Evolutionary conservation across 805 yeast genomes (phyloP), one percentile per base, ranked within the genome.

Genomic region (Barnettozyma californica): DNA sequence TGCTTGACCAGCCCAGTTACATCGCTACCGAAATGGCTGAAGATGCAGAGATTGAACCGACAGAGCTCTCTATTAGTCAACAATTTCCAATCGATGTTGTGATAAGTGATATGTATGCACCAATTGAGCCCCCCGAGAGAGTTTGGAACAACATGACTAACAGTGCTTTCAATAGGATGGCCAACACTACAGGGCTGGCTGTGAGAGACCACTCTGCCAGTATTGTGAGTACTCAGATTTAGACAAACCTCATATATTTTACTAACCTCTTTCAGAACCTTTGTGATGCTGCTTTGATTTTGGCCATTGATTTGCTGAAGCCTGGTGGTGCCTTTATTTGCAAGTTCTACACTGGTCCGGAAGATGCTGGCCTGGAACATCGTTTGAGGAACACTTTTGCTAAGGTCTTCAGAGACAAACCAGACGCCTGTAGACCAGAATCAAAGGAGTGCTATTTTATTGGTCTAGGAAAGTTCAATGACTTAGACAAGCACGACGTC

Each of bases 91-190:
- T 85, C 42, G 91, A 86, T 68, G 68, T 84, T 20, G 78, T 86
- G 43, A 59, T 86, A 45, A 85, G 92, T 70, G 95, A 87, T 71
- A 86, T 86, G 95, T 85, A 84, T 74, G 92, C 74, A 63, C 84
- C 82, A 43, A 68, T 74, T 70, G 71, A 77, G 44, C 82, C 77
- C 57, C 63, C 64, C 27, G 60, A 69, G 21, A 80, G 80, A 6
- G 78, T 68, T 62, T 73, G 79, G 75, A 73, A 71, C 62, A 70
- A 78, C 67, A 78, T 85, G 74, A 80, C 87, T 83, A 84, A 83
- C 81, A 77, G 77, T 47, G 81, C 96, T 42, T 85, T 81, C 63
- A 72, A 73, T 68, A 92, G 97, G 98, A 85, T 92, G 87, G 87
- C 89, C 43, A 92, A 92, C 62, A 88, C 97, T 4, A 74, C 90